A percentile compares a stretch with the other conserved stretches of the same genome.
Conservation (phyloP, 352 stramenopile species). For the Phytophthora parvispora region DNA sequence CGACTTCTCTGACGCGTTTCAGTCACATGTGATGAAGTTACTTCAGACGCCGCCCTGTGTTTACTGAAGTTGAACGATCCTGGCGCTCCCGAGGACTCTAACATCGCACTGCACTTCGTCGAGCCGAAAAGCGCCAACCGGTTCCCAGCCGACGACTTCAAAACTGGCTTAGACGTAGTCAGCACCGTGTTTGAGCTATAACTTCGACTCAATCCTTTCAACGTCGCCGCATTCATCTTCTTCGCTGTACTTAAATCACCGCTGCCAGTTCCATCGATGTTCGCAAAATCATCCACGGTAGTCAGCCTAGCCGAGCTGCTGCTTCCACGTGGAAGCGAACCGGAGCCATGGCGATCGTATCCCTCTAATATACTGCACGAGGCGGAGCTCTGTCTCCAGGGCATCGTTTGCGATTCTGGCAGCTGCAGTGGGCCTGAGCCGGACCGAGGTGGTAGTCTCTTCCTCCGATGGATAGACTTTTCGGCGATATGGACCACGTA, state of each 20-base stretch:
- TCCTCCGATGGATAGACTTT: constrained; percentile 50
- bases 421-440: constrained; percentile 22
- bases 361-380: constrained; percentile 2
- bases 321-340: background rate
- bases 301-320: constrained; percentile 4
- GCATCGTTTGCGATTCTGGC: constrained; percentile 23
- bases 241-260: constrained; percentile 5
- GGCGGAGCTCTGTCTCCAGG: constrained; percentile 22
- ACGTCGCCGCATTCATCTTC: constrained; percentile 28
- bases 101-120: constrained; percentile 27
- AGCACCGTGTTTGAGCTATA: constrained; percentile 24
- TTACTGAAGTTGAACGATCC: constrained; percentile 7
- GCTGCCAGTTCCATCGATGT: background rate
- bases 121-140: constrained; percentile 33
- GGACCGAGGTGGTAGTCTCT: constrained; percentile 44
- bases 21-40: background rate
- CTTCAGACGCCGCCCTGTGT: constrained; percentile 5
- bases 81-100: constrained; percentile 11
- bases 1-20: constrained; percentile 17
- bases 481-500: constrained; percentile 80
- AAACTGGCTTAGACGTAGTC: constrained; percentile 22
- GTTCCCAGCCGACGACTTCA: constrained; percentile 31
- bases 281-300: background rate
- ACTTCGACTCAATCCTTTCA: constrained; percentile 29
- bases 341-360: background rate